Evolutionary conservation across 1,284 basidiomycete genomes (phyloP).

Genomic region (Anthracocystis panici-leucophaei): DNA sequence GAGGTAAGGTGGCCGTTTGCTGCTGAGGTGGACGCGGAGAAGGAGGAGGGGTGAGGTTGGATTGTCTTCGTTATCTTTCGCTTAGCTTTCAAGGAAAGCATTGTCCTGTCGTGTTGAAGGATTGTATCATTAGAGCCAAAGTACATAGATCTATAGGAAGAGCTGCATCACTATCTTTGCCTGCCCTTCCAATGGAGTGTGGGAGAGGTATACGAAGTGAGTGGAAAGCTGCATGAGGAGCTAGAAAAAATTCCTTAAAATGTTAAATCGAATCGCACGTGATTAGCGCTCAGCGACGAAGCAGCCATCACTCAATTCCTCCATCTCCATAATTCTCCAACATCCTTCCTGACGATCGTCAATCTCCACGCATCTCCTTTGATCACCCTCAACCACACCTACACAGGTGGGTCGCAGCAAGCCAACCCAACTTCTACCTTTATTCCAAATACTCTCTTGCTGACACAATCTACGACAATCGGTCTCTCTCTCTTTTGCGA

Average conservation of each 20-base stretch:
- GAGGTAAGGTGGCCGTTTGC: slow-evolving; percentile 45
- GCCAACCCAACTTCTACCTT: neutral
- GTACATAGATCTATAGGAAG: neutral
- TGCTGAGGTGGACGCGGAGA: slow-evolving; percentile 28
- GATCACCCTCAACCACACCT: slow-evolving; percentile 1
- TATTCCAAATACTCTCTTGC: neutral
- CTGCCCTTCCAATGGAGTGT: neutral
- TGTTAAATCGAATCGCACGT: slow-evolving; percentile 1
- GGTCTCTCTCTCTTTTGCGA: neutral
- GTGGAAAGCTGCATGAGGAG: neutral
- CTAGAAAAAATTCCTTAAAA: neutral
- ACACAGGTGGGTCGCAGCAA: slow-evolving; percentile 18
- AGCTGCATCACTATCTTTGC: neutral
- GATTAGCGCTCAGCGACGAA: slow-evolving; percentile 8
- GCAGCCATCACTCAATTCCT: slow-evolving; percentile 15
- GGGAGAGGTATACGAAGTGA: neutral
- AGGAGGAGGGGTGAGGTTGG: slow-evolving; percentile 7
- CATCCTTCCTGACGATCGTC: slow-evolving; percentile 15
- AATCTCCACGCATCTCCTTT: neutral
- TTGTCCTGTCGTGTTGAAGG: no score
- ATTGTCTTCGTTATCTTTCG: neutral
- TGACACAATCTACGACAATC: neutral
- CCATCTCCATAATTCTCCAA: slow-evolving; percentile 21
- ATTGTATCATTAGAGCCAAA: neutral
- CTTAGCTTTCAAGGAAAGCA: no score